Evolutionary conservation across 352 stramenopile genomes (phyloP), one percentile per base, ranked within the genome.

Genomic region (Phytophthora sp.): DNA sequence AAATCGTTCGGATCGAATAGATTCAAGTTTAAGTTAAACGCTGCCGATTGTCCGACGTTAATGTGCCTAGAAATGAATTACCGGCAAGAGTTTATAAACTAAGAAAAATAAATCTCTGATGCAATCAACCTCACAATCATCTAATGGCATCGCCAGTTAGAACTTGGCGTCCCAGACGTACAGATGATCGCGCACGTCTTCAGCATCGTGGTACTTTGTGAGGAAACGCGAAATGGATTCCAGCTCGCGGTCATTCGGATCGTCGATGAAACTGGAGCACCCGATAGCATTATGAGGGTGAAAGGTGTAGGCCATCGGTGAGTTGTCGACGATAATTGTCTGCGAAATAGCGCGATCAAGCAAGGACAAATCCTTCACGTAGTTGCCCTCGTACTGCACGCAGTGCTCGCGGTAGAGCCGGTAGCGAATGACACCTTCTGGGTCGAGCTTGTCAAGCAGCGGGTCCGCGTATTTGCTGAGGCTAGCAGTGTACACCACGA

Each of bases 311-410:
- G 93, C 98, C 73, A 94, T 96, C 21, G 98, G 97, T 53, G 95
- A 98, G 77, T 99, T 99, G 79, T 99, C 98, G 59, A 99, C 97
- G 73, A 99, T 99, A 65, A 99, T 98, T n/a, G 86, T 89, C 69
- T 98, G 89, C 23, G 79, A 82, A 26, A 99, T 80, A 29, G 98
- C 82, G 31, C 97, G 85, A 65, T 98, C 92, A 7, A 99, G 73
- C 21, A 98, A 60, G 29, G 84, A 96, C 42, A 99, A 74, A 71
- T 99, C 98, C 80, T 99, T 99, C 29, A 99, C 94, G 74, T 98
- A 99, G 68, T 95, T 97, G 47, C 95, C 96, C 71, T 98, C 87
- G 63, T 98, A 98, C 76, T 96, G 95, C 33, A 98, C 95, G 73
- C 96, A 99, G 57, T 96, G 94, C 71, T 99, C 94, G 18, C 96